Evolutionary conservation across 2,329 filamentous ascomycete genomes (phyloP).

Genomic region (Hypoxylon sp.): DNA sequence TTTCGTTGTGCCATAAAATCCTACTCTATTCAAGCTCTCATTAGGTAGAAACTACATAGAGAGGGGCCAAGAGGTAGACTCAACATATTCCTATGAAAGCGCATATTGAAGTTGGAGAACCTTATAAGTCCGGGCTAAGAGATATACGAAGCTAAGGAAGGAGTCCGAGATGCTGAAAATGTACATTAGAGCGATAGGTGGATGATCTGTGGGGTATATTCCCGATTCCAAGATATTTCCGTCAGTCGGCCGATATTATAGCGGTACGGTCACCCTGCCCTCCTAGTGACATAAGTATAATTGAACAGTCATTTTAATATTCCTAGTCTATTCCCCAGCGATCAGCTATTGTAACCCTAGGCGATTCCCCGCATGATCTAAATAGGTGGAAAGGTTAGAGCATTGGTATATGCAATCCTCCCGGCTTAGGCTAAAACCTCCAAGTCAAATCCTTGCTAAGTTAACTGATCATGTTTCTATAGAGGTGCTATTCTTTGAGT

Average conservation of each 20-base stretch:
- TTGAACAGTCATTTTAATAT: no score
- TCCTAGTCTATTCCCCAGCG: slow-evolving; percentile 11
- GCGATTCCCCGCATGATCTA: slow-evolving; percentile 22
- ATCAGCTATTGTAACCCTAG: slow-evolving; percentile 1
- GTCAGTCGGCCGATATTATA: slow-evolving; percentile 24
- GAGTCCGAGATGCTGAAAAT: slow-evolving; percentile 11
- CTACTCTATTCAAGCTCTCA: no score
- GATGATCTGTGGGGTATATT: slow-evolving; percentile 31
- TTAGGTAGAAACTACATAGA: no score
- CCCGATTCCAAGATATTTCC: slow-evolving; percentile 13
- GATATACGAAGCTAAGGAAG: slow-evolving; percentile 15
- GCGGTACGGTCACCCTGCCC: no score
- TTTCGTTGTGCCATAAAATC: background rate
- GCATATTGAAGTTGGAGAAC: slow-evolving; percentile 1
- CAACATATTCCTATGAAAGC: slow-evolving; percentile 6
- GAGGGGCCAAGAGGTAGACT: background rate
- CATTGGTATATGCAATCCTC: no score
- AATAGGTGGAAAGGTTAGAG: slow-evolving; percentile 4
- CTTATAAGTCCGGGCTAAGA: slow-evolving; percentile 3
- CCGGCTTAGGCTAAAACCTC: slow-evolving; percentile 20
- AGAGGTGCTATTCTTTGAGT: no score
- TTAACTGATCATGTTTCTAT: no score
- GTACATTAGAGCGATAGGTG: slow-evolving; percentile 26
- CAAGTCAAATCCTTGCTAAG: no score
- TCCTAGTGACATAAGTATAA: no score